Percentiles rank a stretch among this genome's conserved stretches.
phyloP scores from a whole-genome alignment of 805 yeast genomes.

The Middelhovenomyces tepae region DNA sequence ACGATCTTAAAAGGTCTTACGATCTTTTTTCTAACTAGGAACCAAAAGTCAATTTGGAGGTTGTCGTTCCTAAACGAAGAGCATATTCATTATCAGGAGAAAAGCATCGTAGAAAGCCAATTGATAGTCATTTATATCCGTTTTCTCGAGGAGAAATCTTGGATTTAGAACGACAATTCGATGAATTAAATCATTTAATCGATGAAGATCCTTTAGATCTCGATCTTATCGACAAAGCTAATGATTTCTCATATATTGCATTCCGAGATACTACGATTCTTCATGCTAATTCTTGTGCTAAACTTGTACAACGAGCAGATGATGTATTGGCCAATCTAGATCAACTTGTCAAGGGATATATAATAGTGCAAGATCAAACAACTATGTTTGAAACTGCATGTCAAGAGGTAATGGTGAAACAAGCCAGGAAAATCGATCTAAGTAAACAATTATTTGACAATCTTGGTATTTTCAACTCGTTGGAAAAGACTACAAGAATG shows the following conservation, averaged over 20 bases:
- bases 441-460: slow-evolving; percentile 38
- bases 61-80: slow-evolving; percentile 12
- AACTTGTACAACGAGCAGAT: slow-evolving; percentile 40
- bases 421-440: slow-evolving; percentile 34
- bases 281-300: slow-evolving; percentile 19
- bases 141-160: slow-evolving; percentile 32
- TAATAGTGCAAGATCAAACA: slow-evolving; percentile 54
- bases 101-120: slow-evolving; percentile 4
- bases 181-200: too few relatives aligned
- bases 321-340: slow-evolving; percentile 38
- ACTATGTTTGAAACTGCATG: slow-evolving; percentile 53
- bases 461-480: slow-evolving; percentile 54
- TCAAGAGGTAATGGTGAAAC: slow-evolving; percentile 39
- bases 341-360: slow-evolving; percentile 42
- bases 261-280: slow-evolving; percentile 28
- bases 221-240: slow-evolving; percentile 31
- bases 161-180: slow-evolving; percentile 27
- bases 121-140: slow-evolving; percentile 24
- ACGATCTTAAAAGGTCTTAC: too few relatives aligned
- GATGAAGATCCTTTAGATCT: slow-evolving; percentile 38
- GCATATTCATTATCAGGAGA: slow-evolving; percentile 14
- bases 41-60: slow-evolving; percentile 3
- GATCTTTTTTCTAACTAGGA: too few relatives aligned
- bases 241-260: slow-evolving; percentile 24
- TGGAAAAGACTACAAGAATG: slow-evolving; percentile 60